Base-by-base conservation (phyloP, 2,329 filamentous ascomycete species). In the Pseudogymnoascus destructans region DNA sequence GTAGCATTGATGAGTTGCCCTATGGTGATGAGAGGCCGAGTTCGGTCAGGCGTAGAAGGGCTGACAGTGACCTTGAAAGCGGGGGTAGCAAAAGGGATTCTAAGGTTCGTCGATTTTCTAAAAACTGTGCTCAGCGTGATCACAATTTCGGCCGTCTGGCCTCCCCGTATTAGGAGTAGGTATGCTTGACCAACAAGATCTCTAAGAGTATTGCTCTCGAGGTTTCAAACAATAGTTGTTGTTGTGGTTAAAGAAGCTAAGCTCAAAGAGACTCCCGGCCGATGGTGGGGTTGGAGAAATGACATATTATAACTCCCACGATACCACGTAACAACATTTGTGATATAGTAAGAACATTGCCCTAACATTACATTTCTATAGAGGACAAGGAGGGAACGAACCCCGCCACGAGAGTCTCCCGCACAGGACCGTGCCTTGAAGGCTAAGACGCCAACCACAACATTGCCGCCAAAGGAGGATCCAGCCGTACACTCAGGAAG, bases 1-100 rank as follows among this genome's bases (percentile, higher is more conserved):
- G 86, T 65, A 84, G 85, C 65, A 84, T 89, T 61, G 90, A 95
- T 67, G 90, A 95, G 70, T 79, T 97, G 60, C 91, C 95, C 67
- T 96, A 96, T 70, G 90, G 92, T 61, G 89, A 92, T 70, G 76
- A 86, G 71, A 75, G 79, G 65, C 73, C 86, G 73, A 70, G 73
- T 72, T 74, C 74, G 63, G 79, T 87, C 66, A 82, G 89, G 68
- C 83, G 91, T 62, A 82, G 90, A 61, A 83, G 89, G 63, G 84
- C 85, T 62, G 88, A 90, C 61, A 89, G 88, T 63, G 89, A 90
- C 66, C 81, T 83, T 58, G 85, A 85, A 59, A 79, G 76, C 63
- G 72, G 74, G 49, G 73, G 73, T 23, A 78, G 77, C 64, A 79
- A 81, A 59, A 80, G 81, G 64, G 77, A 83, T 65, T 79, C 80